phyloP scores from a whole-genome alignment of 495 filamentous ascomycete genomes.

The Neurospora discreta region DNA sequence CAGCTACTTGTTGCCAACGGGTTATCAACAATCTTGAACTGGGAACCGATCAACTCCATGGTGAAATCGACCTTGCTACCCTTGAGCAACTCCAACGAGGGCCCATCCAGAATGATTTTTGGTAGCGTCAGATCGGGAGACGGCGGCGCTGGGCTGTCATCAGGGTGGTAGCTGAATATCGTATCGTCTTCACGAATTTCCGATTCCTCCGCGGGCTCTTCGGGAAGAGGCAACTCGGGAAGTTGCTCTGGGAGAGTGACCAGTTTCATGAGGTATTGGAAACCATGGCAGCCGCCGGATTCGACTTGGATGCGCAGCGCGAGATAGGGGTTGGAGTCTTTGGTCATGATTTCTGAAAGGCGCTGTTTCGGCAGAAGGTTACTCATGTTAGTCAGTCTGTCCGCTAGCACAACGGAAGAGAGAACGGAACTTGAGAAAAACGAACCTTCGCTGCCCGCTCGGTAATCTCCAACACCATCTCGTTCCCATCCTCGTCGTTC shows the following conservation, averaged over 20 bases:
- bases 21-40: constrained; percentile 94
- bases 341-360: constrained; percentile 56
- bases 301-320: constrained; percentile 85
- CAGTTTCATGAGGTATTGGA: constrained; percentile 91
- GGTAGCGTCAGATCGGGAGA: constrained; percentile 31
- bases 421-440: constrained; percentile 3
- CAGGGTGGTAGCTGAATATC: constrained; percentile 31
- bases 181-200: constrained; percentile 61
- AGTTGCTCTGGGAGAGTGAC: constrained; percentile 43
- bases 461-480: constrained; percentile 71
- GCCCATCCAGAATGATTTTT: constrained; percentile 80
- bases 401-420: not conserved
- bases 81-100: constrained; percentile 78
- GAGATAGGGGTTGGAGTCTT: constrained; percentile 69
- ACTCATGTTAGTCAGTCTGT: not conserved
- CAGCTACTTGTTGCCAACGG: constrained; percentile 86
- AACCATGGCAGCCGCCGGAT: constrained; percentile 90
- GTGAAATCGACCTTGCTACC: constrained; percentile 93
- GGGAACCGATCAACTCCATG: constrained; percentile 92
- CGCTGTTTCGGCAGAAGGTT: constrained; percentile 31
- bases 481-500: constrained; percentile 66
- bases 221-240: constrained; percentile 9
- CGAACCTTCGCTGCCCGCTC: constrained; percentile 67
- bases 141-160: not conserved
- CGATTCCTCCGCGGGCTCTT: constrained; percentile 14